Evolutionary conservation across 495 filamentous ascomycete species (phyloP).

Genomic region (Annulohypoxylon nitens): DNA sequence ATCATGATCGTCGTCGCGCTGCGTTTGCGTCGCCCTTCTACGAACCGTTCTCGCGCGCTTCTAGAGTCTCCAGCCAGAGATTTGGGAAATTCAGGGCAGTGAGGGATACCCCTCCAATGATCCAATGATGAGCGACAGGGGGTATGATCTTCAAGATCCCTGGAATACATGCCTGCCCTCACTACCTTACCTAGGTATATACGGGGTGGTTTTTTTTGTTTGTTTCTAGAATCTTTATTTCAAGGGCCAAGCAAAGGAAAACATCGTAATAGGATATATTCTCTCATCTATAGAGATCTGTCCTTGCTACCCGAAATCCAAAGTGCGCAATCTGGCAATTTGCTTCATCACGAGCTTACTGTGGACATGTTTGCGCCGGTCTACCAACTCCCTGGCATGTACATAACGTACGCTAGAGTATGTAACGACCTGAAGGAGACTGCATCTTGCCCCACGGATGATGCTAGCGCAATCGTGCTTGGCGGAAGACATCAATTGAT

Average conservation of each 20-base stretch:
- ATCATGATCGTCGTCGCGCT: slow-evolving; percentile 37
- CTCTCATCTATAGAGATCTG: slow-evolving; percentile 12
- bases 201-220: slow-evolving; percentile 20
- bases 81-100: slow-evolving; percentile 33
- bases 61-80: slow-evolving; percentile 21
- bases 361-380: slow-evolving; percentile 45
- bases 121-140: slow-evolving; percentile 29
- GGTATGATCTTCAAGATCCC: slow-evolving; percentile 43
- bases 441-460: slow-evolving; percentile 46
- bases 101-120: slow-evolving; percentile 28
- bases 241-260: slow-evolving; percentile 11
- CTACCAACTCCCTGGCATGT: slow-evolving; percentile 44
- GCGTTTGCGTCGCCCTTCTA: slow-evolving; percentile 22
- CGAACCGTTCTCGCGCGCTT: slow-evolving; percentile 35
- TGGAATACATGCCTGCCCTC: slow-evolving; percentile 18
- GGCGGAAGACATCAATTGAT: slow-evolving; percentile 36
- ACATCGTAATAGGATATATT: slow-evolving; percentile 23
- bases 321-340: slow-evolving; percentile 1
- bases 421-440: slow-evolving; percentile 33
- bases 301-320: slow-evolving; percentile 22
- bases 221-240: slow-evolving; percentile 19
- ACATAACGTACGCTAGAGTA: neutral
- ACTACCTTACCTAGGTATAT: slow-evolving; percentile 20
- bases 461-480: slow-evolving; percentile 40
- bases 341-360: slow-evolving; percentile 45